Percentiles rank a stretch among this genome's conserved stretches.
Conservation (phyloP, 768 basidiomycete species). For the Russula lepida region DNA sequence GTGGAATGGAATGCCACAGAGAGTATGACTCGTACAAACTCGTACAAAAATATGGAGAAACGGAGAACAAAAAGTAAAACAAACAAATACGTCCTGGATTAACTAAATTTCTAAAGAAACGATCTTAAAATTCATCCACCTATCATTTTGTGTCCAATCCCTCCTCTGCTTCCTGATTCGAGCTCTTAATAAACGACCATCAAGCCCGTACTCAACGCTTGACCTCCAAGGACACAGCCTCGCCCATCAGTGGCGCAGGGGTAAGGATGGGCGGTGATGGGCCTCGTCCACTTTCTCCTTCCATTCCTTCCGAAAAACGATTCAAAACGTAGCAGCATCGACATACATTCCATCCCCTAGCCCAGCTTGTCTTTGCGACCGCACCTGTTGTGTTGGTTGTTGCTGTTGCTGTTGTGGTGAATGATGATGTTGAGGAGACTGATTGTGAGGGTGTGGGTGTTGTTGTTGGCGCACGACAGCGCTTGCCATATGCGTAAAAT, state of each 20-base stretch:
- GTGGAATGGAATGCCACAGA: background rate
- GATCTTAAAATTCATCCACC: background rate
- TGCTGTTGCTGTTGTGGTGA: background rate
- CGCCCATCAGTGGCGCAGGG: background rate
- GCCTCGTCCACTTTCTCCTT: background rate
- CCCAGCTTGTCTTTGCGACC: background rate
- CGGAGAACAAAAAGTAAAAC: background rate
- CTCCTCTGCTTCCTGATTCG: no score
- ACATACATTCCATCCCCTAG: slow-evolving; percentile 16
- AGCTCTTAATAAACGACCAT: background rate
- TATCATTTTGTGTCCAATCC: no score
- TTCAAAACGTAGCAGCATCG: slow-evolving; percentile 12
- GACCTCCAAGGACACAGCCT: background rate
- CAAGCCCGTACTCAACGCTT: no score
- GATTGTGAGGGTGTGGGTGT: background rate
- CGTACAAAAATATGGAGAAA: background rate
- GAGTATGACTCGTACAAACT: background rate
- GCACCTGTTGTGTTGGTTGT: background rate
- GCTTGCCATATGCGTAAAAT: slow-evolving; percentile 36
- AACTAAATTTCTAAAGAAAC: background rate
- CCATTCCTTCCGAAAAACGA: background rate
- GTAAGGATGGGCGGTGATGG: background rate
- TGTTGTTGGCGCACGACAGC: slow-evolving; percentile 25
- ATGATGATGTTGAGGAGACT: no score
- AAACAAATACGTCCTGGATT: background rate